These are phyloP conservation scores for Cucurbita argyrosperma DNA, from an alignment of 306 rosid genomes.

Conservation along the genomic window DNA sequence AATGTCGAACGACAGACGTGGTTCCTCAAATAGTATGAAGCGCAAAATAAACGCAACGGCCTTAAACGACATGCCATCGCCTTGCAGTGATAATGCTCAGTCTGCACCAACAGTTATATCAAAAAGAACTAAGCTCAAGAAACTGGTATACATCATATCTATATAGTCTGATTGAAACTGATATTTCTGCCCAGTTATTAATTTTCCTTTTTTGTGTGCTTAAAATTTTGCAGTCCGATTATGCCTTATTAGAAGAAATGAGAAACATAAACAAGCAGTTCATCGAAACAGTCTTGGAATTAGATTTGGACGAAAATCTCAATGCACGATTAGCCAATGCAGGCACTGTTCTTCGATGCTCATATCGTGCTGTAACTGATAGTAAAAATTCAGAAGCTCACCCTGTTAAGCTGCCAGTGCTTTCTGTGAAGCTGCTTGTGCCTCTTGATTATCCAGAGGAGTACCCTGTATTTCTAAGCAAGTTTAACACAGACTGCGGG, in stretches of 20 bases:
- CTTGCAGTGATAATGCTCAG: neutral
- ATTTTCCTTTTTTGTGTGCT: neutral
- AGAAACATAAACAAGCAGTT: slow-evolving; percentile 2
- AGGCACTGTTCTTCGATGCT: neutral
- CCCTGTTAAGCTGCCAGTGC: neutral
- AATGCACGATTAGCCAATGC: neutral
- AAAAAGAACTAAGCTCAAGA: neutral
- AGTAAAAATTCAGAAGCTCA: neutral
- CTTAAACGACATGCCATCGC: neutral
- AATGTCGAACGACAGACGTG: neutral
- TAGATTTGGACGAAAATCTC: neutral
- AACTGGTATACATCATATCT: neutral
- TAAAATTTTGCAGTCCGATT: neutral
- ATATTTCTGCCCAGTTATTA: neutral
- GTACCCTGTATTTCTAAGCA: slow-evolving; percentile 1
- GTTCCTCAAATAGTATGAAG: neutral
- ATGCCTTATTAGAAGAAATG: slow-evolving; percentile 1
- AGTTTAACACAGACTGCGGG: neutral
- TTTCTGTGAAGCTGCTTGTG: neutral
- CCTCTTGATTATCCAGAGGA: slow-evolving; percentile 5
- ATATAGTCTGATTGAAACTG: neutral
- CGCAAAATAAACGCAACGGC: neutral
- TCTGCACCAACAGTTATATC: neutral
- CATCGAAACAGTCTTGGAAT: neutral
- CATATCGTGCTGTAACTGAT: neutral